Base-by-base conservation (phyloP, 192 early-diverging fungal genomes). In the Borealophlyctis nickersoniae region DNA sequence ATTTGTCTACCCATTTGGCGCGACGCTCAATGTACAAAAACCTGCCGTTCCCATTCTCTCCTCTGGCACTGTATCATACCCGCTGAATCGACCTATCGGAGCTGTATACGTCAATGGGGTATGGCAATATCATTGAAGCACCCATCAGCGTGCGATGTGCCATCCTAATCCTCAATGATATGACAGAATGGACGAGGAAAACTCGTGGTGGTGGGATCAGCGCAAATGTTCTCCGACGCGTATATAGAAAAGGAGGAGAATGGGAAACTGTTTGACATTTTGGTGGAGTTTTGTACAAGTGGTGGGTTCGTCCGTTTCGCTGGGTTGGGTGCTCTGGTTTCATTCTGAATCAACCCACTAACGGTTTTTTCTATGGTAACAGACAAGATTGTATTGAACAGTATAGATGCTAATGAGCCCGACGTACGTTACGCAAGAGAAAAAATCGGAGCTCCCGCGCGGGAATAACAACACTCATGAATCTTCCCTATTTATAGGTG, bases 221-320 rank as follows among this genome's bases (percentile, higher is more conserved):
- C 71, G 13, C 58, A 65, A 24, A 86, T 87, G 81, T 87, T 87
- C 56, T 78, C 76, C 28, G 85, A 87, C 62, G 24, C 67, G 26
- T 87, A 87, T 56, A 72, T 87, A 22, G 85, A 87, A 7, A 85
- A 83, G 72, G 85, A 87, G 62, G 80, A 81, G 49, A 87, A 87
- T 50, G 78, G 64, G 9, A 83, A 81, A 56, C 69, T 87, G 23
- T 77, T 85, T 51, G 83, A 86, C 64, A 83, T 86, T 2, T 26
- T 86, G 7, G 64, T 86, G 4, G 72, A 82, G 56, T 77, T 84
- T 58, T 68, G 79, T 23, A 83, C 83, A 7, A 57, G 67, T 36
- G 79, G 80, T 71, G 49, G n/a, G n/a, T n/a, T n/a, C n/a, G n/a
- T n/a, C n/a, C n/a, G n/a, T n/a, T n/a, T n/a, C n/a, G n/a, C n/a